Base-by-base conservation (phyloP, 1,139 yeast species). In the Pichia sp. region DNA sequence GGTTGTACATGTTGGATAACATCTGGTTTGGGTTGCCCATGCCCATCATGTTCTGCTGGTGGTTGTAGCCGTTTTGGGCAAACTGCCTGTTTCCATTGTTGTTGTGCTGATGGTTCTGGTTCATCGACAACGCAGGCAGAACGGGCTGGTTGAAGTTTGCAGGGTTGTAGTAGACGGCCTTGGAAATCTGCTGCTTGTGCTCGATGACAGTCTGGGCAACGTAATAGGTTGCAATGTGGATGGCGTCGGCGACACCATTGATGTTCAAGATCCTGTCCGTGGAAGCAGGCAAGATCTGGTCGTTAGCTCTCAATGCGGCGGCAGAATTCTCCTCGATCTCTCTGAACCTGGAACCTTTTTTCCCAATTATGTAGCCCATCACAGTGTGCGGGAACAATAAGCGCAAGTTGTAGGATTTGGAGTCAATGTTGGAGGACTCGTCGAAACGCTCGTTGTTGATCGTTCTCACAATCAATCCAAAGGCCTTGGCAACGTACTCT, bases 301-400 rank as follows among this genome's bases (percentile, higher is more conserved):
- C 93, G 21, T 87, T 88, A 1, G 96, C 95, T 58, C 79, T 80
- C 54, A 90, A 74, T 57, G 80, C 78, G 3, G 96, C 95, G 4
- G 95, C 91, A 8, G 96, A 86, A 54, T 79, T 78, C 52, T 85
- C 91, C 68, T 88, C 96, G 59, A 90, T 87, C 66, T 88, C 95
- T 56, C 90, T 75, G 64, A 90, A 83, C 59, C 82, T 79, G 18
- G 79, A 71, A 10, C 96, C 96, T 53, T 76, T 83, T 62, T 85
- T 85, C 13, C 96, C 96, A 59, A 89, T 89, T 48, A 90, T 77
- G 60, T 79, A 85, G 0, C 96, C 96, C 73, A 88, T 87, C 65
- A 86, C 71, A 2, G 86, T 83, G 66, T 88, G 93, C 2, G 96
- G 96, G 37, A 90, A 76, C 52, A 89, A 70, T 18, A 89, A 65